phyloP scores from a whole-genome alignment of 1,284 basidiomycete genomes.

The Trametes polyzona region DNA sequence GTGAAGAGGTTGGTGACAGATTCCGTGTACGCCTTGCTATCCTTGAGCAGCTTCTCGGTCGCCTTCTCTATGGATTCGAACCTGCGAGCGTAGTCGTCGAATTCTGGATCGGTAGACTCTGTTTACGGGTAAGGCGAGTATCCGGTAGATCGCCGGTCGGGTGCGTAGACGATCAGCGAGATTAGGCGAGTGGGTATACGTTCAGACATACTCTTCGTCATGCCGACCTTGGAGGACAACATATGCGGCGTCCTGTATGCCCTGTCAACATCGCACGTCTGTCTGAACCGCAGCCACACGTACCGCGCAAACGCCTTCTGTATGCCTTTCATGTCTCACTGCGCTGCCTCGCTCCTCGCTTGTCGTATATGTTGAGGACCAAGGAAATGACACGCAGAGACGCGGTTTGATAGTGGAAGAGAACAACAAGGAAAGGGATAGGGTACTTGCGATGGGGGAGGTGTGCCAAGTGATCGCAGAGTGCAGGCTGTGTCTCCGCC shows the following conservation, averaged over 20 bases:
- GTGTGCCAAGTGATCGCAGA: constrained; percentile 18
- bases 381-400: not conserved
- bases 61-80: constrained; percentile 82
- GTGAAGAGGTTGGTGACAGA: constrained; percentile 84
- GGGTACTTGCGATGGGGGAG: not conserved
- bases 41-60: constrained; percentile 90
- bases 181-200: not conserved
- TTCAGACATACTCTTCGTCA: constrained; percentile 85
- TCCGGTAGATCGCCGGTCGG: constrained; percentile 7
- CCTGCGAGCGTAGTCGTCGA: constrained; percentile 80
- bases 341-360: not conserved
- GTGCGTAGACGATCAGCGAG: not conserved
- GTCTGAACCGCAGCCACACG: constrained; percentile 20
- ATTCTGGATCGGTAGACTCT: constrained; percentile 90
- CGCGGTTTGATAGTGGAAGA: not conserved
- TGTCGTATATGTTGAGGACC: not conserved
- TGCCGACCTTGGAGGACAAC: constrained; percentile 83
- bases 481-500: constrained; percentile 11
- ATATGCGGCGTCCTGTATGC: constrained; percentile 80
- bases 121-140: constrained; percentile 8
- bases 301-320: constrained; percentile 81
- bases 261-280: constrained; percentile 4
- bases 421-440: not conserved
- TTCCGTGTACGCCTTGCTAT: constrained; percentile 88
- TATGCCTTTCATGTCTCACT: constrained; percentile 75